Percentiles rank a stretch among this genome's conserved stretches.
These are phyloP conservation scores for Starmerella ratchasimensis DNA, from an alignment of 805 yeast species.

Conservation along the genomic window DNA sequence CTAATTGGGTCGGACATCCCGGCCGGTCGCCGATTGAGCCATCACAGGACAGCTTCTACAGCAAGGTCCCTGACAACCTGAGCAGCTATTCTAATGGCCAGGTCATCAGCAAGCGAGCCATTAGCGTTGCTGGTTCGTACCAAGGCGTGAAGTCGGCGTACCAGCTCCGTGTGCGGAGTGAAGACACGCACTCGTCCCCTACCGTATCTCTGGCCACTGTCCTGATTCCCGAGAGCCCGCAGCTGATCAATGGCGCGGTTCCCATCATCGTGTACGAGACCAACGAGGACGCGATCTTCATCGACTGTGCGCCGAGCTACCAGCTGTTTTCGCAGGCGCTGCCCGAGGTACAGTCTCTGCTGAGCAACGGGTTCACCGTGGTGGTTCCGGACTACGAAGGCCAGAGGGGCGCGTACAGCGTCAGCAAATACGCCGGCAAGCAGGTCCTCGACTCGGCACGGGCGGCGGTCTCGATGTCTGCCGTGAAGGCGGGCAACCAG, in stretches of 20 bases:
- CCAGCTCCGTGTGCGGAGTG: slow-evolving; percentile 19
- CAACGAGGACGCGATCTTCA: slow-evolving; percentile 17
- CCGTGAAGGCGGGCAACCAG: slow-evolving; percentile 10
- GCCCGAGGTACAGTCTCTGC: slow-evolving; percentile 14
- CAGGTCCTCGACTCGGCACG: slow-evolving; percentile 23
- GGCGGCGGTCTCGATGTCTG: slow-evolving; percentile 16
- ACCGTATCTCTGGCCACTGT: slow-evolving; percentile 23
- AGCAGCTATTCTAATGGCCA: slow-evolving; percentile 13
- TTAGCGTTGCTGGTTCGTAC: slow-evolving; percentile 13
- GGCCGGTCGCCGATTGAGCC: slow-evolving; percentile 11
- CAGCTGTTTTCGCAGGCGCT: slow-evolving; percentile 10
- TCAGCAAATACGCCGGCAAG: slow-evolving; percentile 21
- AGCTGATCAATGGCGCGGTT: neutral
- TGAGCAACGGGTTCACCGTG: slow-evolving; percentile 17
- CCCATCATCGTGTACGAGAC: slow-evolving; percentile 18
- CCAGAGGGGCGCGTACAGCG: slow-evolving; percentile 16
- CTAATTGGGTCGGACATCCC: slow-evolving; percentile 16
- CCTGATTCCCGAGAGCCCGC: slow-evolving; percentile 18
- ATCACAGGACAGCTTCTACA: slow-evolving; percentile 16
- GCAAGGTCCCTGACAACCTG: slow-evolving; percentile 4
- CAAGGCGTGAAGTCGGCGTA: slow-evolving; percentile 12
- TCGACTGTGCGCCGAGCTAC: slow-evolving; percentile 21
- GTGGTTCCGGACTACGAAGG: slow-evolving; percentile 23
- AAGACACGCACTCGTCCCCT: slow-evolving; percentile 21
- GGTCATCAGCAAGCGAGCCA: slow-evolving; percentile 10